A percentile compares a stretch with the other conserved stretches of the same genome.
phyloP scores from a whole-genome alignment of 257 asterid genomes.

The Solanum boliviense region DNA sequence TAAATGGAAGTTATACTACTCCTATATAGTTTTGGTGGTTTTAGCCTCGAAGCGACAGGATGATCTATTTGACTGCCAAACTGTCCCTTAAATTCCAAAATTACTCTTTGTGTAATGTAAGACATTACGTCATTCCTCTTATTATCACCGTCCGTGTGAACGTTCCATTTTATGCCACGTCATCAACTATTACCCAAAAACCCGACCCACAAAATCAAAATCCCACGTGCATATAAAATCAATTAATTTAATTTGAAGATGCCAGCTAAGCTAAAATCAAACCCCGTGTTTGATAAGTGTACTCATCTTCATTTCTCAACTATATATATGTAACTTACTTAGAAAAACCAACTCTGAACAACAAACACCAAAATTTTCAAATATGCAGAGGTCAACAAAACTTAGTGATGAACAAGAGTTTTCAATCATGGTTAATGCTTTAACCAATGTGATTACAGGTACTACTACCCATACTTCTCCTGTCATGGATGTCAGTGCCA shows the following conservation, averaged over 20 bases:
- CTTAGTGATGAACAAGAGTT: slow-evolving; percentile 43
- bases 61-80: not conserved
- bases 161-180: not conserved
- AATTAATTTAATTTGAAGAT: not conserved
- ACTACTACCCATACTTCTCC: not conserved
- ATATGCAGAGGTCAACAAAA: slow-evolving; percentile 41
- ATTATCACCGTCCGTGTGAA: not conserved
- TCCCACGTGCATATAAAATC: not conserved
- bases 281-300: not conserved
- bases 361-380: not conserved
- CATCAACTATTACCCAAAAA: not conserved
- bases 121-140: not conserved
- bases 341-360: not conserved
- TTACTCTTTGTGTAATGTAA: not conserved
- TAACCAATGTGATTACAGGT: slow-evolving; percentile 48
- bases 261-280: not conserved
- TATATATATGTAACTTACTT: not conserved
- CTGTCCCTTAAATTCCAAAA: not conserved
- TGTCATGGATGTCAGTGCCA: not conserved
- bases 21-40: too few species aligned
- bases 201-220: not conserved
- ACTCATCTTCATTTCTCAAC: not conserved
- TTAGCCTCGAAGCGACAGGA: not conserved
- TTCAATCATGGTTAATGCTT: slow-evolving; percentile 54
- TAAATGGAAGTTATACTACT: too few species aligned